Base-by-base conservation (phyloP, 805 yeast species). In the Ogataea minuta region DNA sequence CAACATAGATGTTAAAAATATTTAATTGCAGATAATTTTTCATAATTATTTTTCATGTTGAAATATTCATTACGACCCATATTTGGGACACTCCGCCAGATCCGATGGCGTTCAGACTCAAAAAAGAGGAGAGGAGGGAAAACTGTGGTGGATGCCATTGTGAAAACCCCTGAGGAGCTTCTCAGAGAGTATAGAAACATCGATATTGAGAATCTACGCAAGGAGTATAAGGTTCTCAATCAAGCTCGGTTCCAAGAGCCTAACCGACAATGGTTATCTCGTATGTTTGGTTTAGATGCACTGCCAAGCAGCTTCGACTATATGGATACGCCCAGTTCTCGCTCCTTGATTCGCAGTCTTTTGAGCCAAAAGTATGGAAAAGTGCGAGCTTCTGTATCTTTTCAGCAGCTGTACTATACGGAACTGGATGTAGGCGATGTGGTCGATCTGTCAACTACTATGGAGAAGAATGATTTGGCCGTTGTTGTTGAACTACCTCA, bases 381-480 rank as follows among this genome's bases (percentile, higher is more conserved):
- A 3, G 28, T 36, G 7, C 31, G 31, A 9, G 10, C 14, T 6
- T 15, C 19, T 6, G 37, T 54, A 5, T 23, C 28, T 2, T 49
- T 59, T 29, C 17, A 41, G 13, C 56, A 56, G 23, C 38, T 61
- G 5, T 56, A 58, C 27, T 52, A 47, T 23, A 37, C 32, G 2
- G 63, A 58, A 31, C 32, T 78, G 11, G 47, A 64, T 6, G 63
- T 78, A 3, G 90, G 91, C 31, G 90, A 84, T 57, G 62, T 81
- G 32, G 88, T 81, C 4, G 73, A 78, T 12, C 54, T 81, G 12
- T 62, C 66, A 10, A 59, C 64, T 1, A 66, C 59, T 6, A 53
- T 68, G 32, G 63, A 71, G 34, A 68, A 67, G 26, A 62, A 71
- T 4, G 71, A 70, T 34, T 60, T 81, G 13, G 72, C 75, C 19